Conservation (phyloP, 495 filamentous ascomycete species). For the Penicillium waksmanii region DNA sequence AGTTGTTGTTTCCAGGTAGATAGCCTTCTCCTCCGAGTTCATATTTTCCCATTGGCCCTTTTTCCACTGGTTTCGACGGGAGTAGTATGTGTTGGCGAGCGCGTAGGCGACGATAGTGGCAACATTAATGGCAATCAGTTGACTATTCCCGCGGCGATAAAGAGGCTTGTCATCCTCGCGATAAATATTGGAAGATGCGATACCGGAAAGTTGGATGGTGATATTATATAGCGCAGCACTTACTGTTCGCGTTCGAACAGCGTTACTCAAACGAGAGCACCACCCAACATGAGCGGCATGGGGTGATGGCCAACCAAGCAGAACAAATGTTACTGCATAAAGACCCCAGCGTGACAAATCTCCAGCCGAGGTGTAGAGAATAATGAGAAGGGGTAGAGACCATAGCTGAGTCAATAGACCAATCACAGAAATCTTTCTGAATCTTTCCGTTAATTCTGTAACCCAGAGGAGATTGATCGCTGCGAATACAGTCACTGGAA, state of each 20-base stretch:
- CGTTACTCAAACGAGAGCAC: conserved; percentile 57
- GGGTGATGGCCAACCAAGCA: conserved; percentile 58
- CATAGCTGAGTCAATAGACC: conserved; percentile 60
- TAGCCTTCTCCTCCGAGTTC: conserved; percentile 27
- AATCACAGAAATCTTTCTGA: conserved; percentile 26
- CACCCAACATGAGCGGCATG: conserved; percentile 43
- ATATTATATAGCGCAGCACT: conserved; percentile 63
- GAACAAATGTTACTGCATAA: conserved; percentile 51
- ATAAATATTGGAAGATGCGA: conserved; percentile 61
- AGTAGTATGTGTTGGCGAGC: conserved; percentile 47
- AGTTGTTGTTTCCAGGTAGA: conserved; percentile 40
- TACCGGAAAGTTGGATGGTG: conserved; percentile 50
- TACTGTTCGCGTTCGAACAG: conserved; percentile 59
- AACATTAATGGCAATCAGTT: conserved; percentile 49
- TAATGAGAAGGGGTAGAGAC: conserved; percentile 60
- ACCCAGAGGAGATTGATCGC: conserved; percentile 48
- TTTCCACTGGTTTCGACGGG: conserved; percentile 38
- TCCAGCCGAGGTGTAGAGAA: conserved; percentile 34
- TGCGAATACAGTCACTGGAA: conserved; percentile 49
- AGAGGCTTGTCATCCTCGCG: conserved; percentile 59
- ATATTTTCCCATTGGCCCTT: conserved; percentile 36
- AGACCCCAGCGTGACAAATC: conserved; percentile 9
- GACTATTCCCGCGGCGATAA: conserved; percentile 57
- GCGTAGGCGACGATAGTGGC: conserved; percentile 48
- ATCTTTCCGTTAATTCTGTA: conserved; percentile 51